A percentile compares a stretch with the other conserved stretches of the same genome.
Conservation (phyloP, 345 rosid genomes). For the Cardamine resedifolia region DNA sequence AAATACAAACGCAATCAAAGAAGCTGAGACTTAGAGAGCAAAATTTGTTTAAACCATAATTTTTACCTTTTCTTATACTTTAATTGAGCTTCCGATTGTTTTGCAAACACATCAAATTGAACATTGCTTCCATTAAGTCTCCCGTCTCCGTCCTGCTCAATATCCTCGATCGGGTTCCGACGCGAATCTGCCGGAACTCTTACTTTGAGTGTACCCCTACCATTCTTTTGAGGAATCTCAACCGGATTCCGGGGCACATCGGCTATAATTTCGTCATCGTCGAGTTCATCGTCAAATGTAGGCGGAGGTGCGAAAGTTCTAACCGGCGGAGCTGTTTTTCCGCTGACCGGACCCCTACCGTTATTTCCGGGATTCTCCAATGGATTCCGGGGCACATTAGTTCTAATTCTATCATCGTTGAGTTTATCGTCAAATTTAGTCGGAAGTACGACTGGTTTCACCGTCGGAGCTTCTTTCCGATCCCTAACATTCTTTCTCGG, state of each 20-base stretch:
- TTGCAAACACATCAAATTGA: conserved; percentile 15
- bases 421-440: conserved; percentile 23
- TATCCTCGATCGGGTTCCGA: conserved; percentile 21
- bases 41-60: background rate
- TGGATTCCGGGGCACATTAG: background rate
- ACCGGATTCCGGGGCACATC: background rate
- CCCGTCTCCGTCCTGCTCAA: background rate
- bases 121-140: conserved; percentile 21
- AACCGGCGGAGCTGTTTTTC: background rate
- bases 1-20: conserved; percentile 5
- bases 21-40: conserved; percentile 14
- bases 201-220: conserved; percentile 22
- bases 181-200: conserved; percentile 33
- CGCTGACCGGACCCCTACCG: background rate
- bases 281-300: conserved; percentile 20
- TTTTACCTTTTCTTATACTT: conserved; percentile 40
- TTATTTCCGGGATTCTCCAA: background rate
- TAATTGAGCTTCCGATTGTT: conserved; percentile 34
- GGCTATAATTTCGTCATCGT: background rate
- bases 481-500: background rate
- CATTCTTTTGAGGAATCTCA: conserved; percentile 1
- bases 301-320: conserved; percentile 11
- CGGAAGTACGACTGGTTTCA: background rate
- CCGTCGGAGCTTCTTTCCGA: background rate
- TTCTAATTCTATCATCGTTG: background rate